Evolutionary conservation across 2,329 filamentous ascomycete genomes (phyloP).

Genomic region (Pyricularia sp.): DNA sequence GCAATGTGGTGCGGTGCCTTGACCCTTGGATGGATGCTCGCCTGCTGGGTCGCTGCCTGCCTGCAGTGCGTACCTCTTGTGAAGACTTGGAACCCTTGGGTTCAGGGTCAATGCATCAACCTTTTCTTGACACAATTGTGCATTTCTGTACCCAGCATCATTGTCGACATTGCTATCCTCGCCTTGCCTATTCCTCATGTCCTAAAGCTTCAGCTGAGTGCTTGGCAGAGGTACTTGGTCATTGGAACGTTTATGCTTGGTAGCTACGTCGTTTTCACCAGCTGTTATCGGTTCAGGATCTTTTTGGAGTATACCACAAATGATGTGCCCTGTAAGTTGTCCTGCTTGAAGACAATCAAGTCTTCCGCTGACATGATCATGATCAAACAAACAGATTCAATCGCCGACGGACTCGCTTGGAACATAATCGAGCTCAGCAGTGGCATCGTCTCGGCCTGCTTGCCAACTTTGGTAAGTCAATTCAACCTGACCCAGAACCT

Average conservation of each 20-base stretch:
- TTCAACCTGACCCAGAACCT: not conserved
- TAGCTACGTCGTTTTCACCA: slow-evolving; percentile 2
- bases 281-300: not conserved
- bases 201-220: slow-evolving; percentile 11
- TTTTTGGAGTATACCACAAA: not conserved
- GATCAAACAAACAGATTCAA: not conserved
- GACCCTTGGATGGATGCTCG: slow-evolving; percentile 14
- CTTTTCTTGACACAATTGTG: slow-evolving; percentile 28
- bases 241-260: not conserved
- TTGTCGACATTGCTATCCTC: slow-evolving; percentile 27
- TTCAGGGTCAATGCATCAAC: slow-evolving; percentile 28
- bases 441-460: not conserved
- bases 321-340: not conserved
- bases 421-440: not conserved
- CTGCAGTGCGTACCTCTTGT: slow-evolving; percentile 30
- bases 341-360: not conserved
- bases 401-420: slow-evolving; percentile 2
- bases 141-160: slow-evolving; percentile 31
- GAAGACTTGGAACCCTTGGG: slow-evolving; percentile 22
- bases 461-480: not conserved
- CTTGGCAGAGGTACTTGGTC: slow-evolving; percentile 12
- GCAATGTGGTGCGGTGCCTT: slow-evolving; percentile 9
- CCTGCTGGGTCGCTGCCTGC: slow-evolving; percentile 11
- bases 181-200: slow-evolving; percentile 12
- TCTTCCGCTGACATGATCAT: not conserved